Base-by-base conservation (phyloP, 2,329 filamentous ascomycete species). In the Exophiala calicioides region DNA sequence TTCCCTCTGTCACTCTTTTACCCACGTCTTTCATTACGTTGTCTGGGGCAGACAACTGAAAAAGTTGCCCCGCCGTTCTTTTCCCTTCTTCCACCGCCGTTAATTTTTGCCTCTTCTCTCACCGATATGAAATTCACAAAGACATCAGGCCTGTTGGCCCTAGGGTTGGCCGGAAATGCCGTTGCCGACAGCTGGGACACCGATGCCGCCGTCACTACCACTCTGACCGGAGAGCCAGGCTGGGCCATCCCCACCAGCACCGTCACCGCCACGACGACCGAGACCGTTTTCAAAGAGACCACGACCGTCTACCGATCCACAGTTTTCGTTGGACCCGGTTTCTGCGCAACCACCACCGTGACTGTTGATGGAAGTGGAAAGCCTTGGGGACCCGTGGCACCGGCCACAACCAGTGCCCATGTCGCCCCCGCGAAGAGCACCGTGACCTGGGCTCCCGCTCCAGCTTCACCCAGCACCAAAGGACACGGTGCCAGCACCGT, bases 241-340 rank as follows among this genome's bases (percentile, higher is more conserved):
- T n/a, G n/a, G n/a, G 24, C 23, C n/a, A 6, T 12, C 16, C 9
- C 34, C 6, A 27, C 20, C n/a, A 24, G 15, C 18, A 19, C 33
- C 6, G 16, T 20, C 4, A 49, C 46, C n/a, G 34, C 33, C 8
- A 48, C 45, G 9, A 40, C 24, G 4, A 50, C 47, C 24, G 39
- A 31, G n/a, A 49, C 46, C 9, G 20, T 49, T 19, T 44, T 27
- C 33, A 49, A 49, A 29, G 46, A 44, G 31, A 35, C 46, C 12
- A 50, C 35, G 21, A 50, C 47, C 2, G 26, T 44, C 15, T 50
- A 45, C 18, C 42, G 32, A 16, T 50, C 47, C 12, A 50, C 47
- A 3, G 21, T 50, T 20, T 37, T 21, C 24, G 30, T 38, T 38
- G 35, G 30, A 7, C 42, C 47, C 4, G 35, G 27, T 12, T 39